Base-by-base conservation (phyloP, 129 eudicot genomes). In the Tagetes patula region DNA sequence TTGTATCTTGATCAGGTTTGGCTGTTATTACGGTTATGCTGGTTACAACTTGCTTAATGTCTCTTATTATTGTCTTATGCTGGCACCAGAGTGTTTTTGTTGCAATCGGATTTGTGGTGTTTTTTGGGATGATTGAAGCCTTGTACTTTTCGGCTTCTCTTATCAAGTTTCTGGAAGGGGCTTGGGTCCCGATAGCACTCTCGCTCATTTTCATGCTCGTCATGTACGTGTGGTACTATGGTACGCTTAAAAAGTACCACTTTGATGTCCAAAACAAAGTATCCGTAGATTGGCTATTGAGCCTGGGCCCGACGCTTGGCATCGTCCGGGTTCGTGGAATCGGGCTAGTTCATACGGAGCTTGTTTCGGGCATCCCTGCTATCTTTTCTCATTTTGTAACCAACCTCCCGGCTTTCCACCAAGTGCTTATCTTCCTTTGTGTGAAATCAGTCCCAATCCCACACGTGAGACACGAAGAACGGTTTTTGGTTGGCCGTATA, bases 1-100 rank as follows among this genome's bases (percentile, higher is more conserved):
- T 56, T 76, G 41, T 43, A 55, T 67, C 31, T 20, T 54, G 67
- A 65, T 81, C 86, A 94, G 99, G 99, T 88, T 81, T 95, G 81
- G 99, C 99, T 0, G 97, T 91, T 64, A 95, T 91, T 43, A 88
- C 99, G 4, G 99, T 91, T n/a, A 95, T 95, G 99, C 75, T 95
- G 76, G 99, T 95, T 40, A 95, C 99, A 3, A 95, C 99, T 5
- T 95, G 99, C 86, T 82, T 95, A 43, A 95, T 91, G 97, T 95
- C 97, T 1, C 84, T 95, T 0, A 96, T 95, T 1, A 95, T 91
- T 32, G 96, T 95, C 5, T 70, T 95, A 52, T 90, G 97, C 77
- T 95, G 99, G 99, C 96, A 77, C 79, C 85, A 67, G 77, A 88
- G 83, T 59, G 85, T 88, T 8, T 69, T 88, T 72, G 78, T 85